Conservation (phyloP, 2,329 filamentous ascomycete genomes). For the Emydomyces testavorans region DNA sequence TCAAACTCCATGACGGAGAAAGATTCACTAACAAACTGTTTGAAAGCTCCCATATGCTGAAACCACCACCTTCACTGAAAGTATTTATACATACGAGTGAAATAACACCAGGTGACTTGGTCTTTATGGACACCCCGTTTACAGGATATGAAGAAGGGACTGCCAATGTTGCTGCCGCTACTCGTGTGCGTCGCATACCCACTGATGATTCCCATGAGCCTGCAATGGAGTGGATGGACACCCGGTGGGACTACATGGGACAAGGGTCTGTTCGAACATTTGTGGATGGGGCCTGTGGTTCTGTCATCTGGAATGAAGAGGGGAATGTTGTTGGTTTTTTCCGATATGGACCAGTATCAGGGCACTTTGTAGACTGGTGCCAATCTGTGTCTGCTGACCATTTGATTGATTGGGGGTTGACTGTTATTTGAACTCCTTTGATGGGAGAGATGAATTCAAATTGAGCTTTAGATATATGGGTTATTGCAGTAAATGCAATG, state of each 20-base stretch:
- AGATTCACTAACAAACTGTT: constrained; percentile 5
- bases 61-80: background rate
- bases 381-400: constrained; percentile 12
- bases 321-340: constrained; percentile 14
- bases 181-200: constrained; percentile 1
- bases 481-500: too few species aligned
- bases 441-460: too few species aligned
- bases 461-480: too few species aligned
- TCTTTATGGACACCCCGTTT: constrained; percentile 10
- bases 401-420: background rate
- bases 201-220: constrained; percentile 3
- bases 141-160: constrained; percentile 10
- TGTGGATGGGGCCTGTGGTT: constrained; percentile 14
- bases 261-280: constrained; percentile 6
- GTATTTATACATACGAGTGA: background rate
- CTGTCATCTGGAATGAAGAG: constrained; percentile 13
- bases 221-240: constrained; percentile 9
- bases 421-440: background rate
- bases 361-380: constrained; percentile 14
- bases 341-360: constrained; percentile 13
- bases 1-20: constrained; percentile 1
- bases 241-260: constrained; percentile 15
- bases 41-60: background rate
- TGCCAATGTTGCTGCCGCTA: background rate
- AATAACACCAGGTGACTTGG: background rate